phyloP scores from a whole-genome alignment of 1,284 basidiomycete genomes.

The Naganishia albida region DNA sequence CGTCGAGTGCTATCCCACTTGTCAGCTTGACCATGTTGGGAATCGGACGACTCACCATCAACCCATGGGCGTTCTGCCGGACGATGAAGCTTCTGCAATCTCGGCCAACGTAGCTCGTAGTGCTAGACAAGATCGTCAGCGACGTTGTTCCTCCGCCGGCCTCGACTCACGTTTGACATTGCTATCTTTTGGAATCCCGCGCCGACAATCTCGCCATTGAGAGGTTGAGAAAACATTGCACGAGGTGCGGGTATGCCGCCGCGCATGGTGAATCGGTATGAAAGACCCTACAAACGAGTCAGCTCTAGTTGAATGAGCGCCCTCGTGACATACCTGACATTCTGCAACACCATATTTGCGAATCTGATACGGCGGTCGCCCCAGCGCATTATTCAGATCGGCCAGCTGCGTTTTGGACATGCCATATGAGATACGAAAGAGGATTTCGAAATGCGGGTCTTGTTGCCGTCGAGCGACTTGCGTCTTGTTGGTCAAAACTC shows the following conservation, averaged over 20 bases:
- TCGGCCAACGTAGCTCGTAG: slow-evolving; percentile 79
- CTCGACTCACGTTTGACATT: slow-evolving; percentile 59
- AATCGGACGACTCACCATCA: slow-evolving; percentile 53
- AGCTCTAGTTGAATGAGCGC: neutral
- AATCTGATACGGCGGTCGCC: slow-evolving; percentile 35
- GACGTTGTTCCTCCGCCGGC: neutral
- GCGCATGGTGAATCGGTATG: slow-evolving; percentile 62
- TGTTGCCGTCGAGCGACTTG: slow-evolving; percentile 35
- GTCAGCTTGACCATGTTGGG: neutral
- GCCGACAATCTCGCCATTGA: slow-evolving; percentile 73
- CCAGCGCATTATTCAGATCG: slow-evolving; percentile 67
- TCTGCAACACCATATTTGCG: neutral
- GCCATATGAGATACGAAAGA: slow-evolving; percentile 75
- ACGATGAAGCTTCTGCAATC: slow-evolving; percentile 68
- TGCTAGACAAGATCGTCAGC: slow-evolving; percentile 57
- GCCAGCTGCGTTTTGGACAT: slow-evolving; percentile 66
- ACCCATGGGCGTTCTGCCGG: slow-evolving; percentile 64
- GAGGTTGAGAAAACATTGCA: slow-evolving; percentile 63
- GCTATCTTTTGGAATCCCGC: slow-evolving; percentile 74
- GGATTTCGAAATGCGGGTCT: slow-evolving; percentile 65
- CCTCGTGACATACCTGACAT: neutral
- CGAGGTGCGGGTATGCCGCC: slow-evolving; percentile 60
- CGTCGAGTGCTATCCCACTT: slow-evolving; percentile 17
- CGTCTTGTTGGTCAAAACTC: slow-evolving; percentile 46
- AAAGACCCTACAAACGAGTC: slow-evolving; percentile 50